A percentile compares a stretch with the other conserved stretches of the same genome.
phyloP scores from a whole-genome alignment of 768 basidiomycete species.

The Mycena pura region DNA sequence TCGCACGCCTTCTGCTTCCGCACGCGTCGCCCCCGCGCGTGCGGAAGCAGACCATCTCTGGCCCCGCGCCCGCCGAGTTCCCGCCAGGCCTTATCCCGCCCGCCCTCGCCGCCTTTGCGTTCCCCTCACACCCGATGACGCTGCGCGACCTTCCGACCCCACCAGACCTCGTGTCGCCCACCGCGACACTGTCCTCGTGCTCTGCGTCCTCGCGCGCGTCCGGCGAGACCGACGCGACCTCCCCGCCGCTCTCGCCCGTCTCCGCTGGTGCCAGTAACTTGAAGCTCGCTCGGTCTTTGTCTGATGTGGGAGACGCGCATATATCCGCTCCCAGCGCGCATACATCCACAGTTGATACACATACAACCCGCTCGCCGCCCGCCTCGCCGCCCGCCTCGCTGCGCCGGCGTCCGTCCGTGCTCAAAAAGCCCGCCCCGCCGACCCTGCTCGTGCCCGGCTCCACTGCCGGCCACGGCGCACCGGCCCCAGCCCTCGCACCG shows the following conservation, averaged over 20 bases:
- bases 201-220: not conserved
- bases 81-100: slow-evolving; percentile 5
- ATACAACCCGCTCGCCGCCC: too few relatives aligned
- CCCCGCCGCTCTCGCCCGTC: slow-evolving; percentile 1
- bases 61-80: slow-evolving; percentile 10
- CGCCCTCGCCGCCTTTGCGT: not conserved
- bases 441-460: too few relatives aligned
- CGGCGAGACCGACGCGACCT: slow-evolving; percentile 8
- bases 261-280: not conserved
- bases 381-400: too few relatives aligned
- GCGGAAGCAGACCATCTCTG: slow-evolving; percentile 18
- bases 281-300: too few relatives aligned
- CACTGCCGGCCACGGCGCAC: too few relatives aligned
- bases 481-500: not conserved
- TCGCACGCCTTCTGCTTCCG: slow-evolving; percentile 18
- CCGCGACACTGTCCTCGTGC: not conserved
- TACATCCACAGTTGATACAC: too few relatives aligned
- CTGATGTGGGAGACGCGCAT: too few relatives aligned
- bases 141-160: not conserved
- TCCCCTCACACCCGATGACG: not conserved
- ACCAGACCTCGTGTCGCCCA: not conserved
- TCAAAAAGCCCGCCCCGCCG: too few relatives aligned
- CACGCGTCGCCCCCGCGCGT: not conserved
- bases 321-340: too few relatives aligned
- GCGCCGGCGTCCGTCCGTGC: too few relatives aligned